phyloP scores from a whole-genome alignment of 2,329 filamentous ascomycete species.

The Chaetomiaceae sp. region DNA sequence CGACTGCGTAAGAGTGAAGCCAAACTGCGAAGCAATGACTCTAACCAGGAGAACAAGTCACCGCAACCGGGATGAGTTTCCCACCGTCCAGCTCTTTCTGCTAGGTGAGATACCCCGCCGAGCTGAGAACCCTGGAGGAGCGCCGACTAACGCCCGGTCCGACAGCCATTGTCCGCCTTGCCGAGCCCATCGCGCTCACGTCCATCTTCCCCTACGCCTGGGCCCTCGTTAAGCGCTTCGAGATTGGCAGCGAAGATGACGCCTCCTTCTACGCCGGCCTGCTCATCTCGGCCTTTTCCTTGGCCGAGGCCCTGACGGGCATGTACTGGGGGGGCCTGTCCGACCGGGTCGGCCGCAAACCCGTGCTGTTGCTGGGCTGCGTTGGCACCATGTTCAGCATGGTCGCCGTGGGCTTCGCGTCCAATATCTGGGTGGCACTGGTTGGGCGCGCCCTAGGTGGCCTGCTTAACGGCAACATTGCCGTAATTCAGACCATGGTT shows the following conservation, averaged over 20 bases:
- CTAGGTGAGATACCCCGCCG: slow-evolving; percentile 55
- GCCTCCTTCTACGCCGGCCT: slow-evolving; percentile 84
- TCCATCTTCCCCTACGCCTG: slow-evolving; percentile 92
- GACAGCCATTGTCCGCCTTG: slow-evolving; percentile 81
- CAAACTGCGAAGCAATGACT: slow-evolving; percentile 41
- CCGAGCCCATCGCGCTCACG: slow-evolving; percentile 86
- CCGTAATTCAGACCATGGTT: slow-evolving; percentile 88
- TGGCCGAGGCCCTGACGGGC: slow-evolving; percentile 75
- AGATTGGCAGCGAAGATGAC: slow-evolving; percentile 65
- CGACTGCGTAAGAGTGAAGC: slow-evolving; percentile 11
- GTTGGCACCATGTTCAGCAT: slow-evolving; percentile 77
- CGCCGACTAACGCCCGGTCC: not conserved
- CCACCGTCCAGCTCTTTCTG: slow-evolving; percentile 73
- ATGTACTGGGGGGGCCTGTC: slow-evolving; percentile 85
- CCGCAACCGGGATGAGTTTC: slow-evolving; percentile 68
- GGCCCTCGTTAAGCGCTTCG: slow-evolving; percentile 71
- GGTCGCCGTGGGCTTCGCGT: slow-evolving; percentile 73
- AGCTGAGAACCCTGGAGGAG: not conserved
- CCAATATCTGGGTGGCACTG: slow-evolving; percentile 79
- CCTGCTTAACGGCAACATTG: slow-evolving; percentile 84
- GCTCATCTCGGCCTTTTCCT: slow-evolving; percentile 78
- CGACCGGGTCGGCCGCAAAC: slow-evolving; percentile 77
- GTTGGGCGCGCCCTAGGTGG: slow-evolving; percentile 71
- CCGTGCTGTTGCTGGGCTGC: slow-evolving; percentile 75
- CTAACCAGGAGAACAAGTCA: slow-evolving; percentile 44